Percentiles rank a stretch among this genome's conserved stretches.
These are phyloP conservation scores for Tricholoma saponaceum DNA, from an alignment of 768 basidiomycete species.

Conservation along the genomic window DNA sequence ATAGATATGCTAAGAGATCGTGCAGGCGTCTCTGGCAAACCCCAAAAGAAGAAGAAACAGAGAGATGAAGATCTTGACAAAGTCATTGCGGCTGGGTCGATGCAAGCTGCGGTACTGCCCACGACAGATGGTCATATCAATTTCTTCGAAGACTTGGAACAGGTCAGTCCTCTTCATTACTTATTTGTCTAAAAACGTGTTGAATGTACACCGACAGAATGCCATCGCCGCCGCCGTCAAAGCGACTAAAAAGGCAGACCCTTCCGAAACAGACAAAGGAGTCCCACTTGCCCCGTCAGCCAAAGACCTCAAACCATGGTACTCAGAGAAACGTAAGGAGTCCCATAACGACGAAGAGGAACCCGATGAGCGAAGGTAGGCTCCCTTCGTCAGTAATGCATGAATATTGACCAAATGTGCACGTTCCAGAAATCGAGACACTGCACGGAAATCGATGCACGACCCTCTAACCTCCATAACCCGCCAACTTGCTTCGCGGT, in stretches of 20 bases:
- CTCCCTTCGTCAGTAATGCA: not conserved
- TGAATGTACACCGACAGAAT: conserved; percentile 27
- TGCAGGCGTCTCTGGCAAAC: conserved; percentile 38
- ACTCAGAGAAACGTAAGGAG: conserved; percentile 31
- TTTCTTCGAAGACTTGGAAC: conserved; percentile 79
- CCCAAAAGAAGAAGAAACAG: conserved; percentile 34
- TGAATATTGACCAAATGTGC: not conserved
- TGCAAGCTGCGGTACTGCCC: conserved; percentile 32
- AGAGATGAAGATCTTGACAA: conserved; percentile 33
- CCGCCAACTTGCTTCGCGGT: conserved; percentile 49
- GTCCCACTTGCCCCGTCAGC: conserved; percentile 67
- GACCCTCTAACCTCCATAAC: conserved; percentile 78
- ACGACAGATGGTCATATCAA: conserved; percentile 72
- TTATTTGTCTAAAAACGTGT: not conserved
- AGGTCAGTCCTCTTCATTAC: conserved; percentile 35
- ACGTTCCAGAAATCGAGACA: conserved; percentile 53
- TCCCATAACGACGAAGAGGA: conserved; percentile 13
- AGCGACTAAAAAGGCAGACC: conserved; percentile 43
- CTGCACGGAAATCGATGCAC: conserved; percentile 54
- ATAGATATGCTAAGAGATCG: conserved; percentile 60
- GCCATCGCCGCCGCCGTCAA: conserved; percentile 42
- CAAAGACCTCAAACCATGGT: conserved; percentile 84
- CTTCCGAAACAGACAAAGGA: conserved; percentile 63
- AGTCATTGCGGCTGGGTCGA: conserved; percentile 27
- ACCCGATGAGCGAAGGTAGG: conserved; percentile 31